These are phyloP conservation scores for Paramyrothecium roridum DNA, from an alignment of 2,329 filamentous ascomycete species.

Conservation along the genomic window DNA sequence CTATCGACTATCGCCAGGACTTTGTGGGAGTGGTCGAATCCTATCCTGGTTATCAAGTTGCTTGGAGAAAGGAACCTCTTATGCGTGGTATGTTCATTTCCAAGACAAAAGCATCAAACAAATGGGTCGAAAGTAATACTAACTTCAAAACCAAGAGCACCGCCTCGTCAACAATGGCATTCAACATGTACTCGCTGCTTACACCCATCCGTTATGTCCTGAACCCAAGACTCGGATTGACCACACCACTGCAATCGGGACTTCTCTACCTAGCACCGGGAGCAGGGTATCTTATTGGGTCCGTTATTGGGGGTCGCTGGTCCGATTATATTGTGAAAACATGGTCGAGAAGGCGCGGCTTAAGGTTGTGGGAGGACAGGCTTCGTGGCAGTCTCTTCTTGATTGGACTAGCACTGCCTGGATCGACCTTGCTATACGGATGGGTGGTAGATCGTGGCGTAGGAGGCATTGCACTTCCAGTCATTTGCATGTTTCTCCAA, in stretches of 20 bases:
- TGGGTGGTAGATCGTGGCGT: constrained; percentile 42
- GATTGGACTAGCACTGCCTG: constrained; percentile 58
- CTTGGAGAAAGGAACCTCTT: constrained; percentile 37
- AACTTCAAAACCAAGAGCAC: too few species aligned
- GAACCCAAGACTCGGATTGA: constrained; percentile 66
- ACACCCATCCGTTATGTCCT: constrained; percentile 69
- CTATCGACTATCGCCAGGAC: too few species aligned
- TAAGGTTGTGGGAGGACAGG: constrained; percentile 67
- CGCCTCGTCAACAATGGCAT: constrained; percentile 46
- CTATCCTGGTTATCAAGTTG: constrained; percentile 54
- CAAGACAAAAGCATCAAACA: too few species aligned
- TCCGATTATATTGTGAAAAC: constrained; percentile 62
- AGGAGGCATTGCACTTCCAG: constrained; percentile 48
- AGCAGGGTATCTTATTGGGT: constrained; percentile 62
- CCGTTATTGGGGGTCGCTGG: constrained; percentile 66
- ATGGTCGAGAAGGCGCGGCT: constrained; percentile 52
- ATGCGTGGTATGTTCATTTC: constrained; percentile 47
- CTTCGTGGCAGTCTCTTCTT: constrained; percentile 59
- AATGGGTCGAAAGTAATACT: too few species aligned
- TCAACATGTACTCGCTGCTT: constrained; percentile 69
- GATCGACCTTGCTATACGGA: constrained; percentile 67
- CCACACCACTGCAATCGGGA: constrained; percentile 59
- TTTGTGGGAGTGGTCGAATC: constrained; percentile 45
- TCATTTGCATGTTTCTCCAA: constrained; percentile 66
- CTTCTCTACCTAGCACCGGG: constrained; percentile 71